phyloP scores from a whole-genome alignment of 2,329 filamentous ascomycete species.

The Aurifilum marmelostoma region DNA sequence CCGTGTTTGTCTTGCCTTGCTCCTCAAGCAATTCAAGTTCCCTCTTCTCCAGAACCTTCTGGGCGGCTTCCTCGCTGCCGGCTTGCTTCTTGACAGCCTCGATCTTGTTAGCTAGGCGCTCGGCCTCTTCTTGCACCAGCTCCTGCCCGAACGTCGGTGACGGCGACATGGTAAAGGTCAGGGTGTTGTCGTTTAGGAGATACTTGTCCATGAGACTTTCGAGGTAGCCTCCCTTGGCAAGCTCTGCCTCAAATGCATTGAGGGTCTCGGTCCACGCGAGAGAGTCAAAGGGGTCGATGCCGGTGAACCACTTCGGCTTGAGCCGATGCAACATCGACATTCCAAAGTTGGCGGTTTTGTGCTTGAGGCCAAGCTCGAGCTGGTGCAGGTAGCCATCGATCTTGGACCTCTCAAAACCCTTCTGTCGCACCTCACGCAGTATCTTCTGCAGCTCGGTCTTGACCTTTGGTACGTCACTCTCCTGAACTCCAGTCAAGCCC shows the following conservation, averaged over 20 bases:
- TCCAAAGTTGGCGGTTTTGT: slow-evolving; percentile 95
- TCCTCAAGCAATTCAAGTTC: slow-evolving; percentile 81
- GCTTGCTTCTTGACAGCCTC: slow-evolving; percentile 68
- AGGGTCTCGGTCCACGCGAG: slow-evolving; percentile 92
- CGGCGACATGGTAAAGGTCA: slow-evolving; percentile 94
- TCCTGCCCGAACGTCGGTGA: slow-evolving; percentile 75
- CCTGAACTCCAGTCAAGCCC: slow-evolving; percentile 85
- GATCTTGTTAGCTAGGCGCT: slow-evolving; percentile 76
- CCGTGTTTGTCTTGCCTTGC: slow-evolving; percentile 80
- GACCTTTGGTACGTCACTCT: slow-evolving; percentile 76
- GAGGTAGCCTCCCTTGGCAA: slow-evolving; percentile 77
- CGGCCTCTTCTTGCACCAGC: slow-evolving; percentile 75
- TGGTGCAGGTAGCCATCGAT: slow-evolving; percentile 94
- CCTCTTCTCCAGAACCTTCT: slow-evolving; percentile 71
- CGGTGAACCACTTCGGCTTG: slow-evolving; percentile 94
- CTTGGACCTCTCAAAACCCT: slow-evolving; percentile 86
- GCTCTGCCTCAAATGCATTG: slow-evolving; percentile 75
- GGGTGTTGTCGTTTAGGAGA: slow-evolving; percentile 79
- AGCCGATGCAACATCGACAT: slow-evolving; percentile 87
- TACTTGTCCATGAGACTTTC: slow-evolving; percentile 89
- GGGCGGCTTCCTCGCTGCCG: slow-evolving; percentile 72
- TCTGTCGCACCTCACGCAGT: slow-evolving; percentile 68
- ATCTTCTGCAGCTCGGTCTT: slow-evolving; percentile 75
- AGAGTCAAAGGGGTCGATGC: slow-evolving; percentile 87
- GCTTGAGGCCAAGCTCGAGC: slow-evolving; percentile 87